phyloP scores from a whole-genome alignment of 768 basidiomycete species.

The Tulasnella sp. region DNA sequence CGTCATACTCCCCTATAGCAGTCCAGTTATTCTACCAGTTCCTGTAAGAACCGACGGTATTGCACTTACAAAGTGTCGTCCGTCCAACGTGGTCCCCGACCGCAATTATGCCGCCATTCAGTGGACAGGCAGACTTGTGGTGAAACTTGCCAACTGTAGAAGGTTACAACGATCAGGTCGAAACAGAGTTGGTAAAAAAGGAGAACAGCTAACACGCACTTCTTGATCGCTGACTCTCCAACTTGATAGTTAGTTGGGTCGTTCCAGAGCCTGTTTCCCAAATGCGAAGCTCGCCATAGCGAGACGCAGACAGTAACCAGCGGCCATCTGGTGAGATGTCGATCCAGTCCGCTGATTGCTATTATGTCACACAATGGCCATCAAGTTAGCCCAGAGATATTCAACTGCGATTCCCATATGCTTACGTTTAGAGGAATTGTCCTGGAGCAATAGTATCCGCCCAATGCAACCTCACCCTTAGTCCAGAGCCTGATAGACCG shows the following conservation, averaged over 20 bases:
- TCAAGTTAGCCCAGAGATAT: too few species aligned
- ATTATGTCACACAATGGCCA: not conserved
- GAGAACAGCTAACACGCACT: not conserved
- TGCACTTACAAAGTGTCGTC: not conserved
- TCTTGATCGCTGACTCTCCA: not conserved
- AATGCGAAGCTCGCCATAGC: not conserved
- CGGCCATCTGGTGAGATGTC: not conserved
- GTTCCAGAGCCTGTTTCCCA: not conserved
- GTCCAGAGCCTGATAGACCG: not conserved
- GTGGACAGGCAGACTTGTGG: not conserved
- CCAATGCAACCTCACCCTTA: not conserved
- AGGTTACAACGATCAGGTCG: not conserved
- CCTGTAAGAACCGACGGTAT: not conserved
- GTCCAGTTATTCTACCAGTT: not conserved
- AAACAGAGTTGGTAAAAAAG: too few species aligned
- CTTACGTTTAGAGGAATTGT: not conserved
- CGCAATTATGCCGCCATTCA: not conserved
- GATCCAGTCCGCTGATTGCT: not conserved
- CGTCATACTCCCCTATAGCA: not conserved
- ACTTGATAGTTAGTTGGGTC: not conserved
- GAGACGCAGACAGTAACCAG: not conserved
- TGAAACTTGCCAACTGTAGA: not conserved
- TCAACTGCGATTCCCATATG: too few species aligned
- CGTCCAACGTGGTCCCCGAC: not conserved
- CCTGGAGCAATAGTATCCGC: not conserved